Evolutionary conservation across 495 filamentous ascomycete genomes (phyloP), one percentile per base, ranked within the genome.

Genomic region (Xanthoparmelia taractica): DNA sequence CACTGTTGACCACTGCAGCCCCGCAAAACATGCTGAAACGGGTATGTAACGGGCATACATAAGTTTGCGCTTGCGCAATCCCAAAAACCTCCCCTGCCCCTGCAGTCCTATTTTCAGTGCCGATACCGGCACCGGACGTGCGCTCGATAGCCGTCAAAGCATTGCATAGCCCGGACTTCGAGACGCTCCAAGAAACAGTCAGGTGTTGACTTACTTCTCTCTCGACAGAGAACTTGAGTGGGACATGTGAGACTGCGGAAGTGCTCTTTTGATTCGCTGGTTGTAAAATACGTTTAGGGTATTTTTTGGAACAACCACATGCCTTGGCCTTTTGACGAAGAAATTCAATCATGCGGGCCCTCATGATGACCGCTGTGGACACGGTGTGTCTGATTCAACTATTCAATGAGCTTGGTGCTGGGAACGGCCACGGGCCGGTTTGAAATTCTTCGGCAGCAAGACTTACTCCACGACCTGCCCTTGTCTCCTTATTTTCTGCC

Each of bases 31-130:
- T 33, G 50, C 29, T 20, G 50, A 31, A 54, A 54, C 50, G 29
- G 29, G 50, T 54, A 54, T 33, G 27, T 54, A 54, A 54, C 50
- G 50, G 50, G 50, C 50, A n/a, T 54, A 33, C 50, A 54, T 33
- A 18, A 54, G 2, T 18, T 54, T 54, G 50, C 50, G 29, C 50
- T 54, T 54, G 50, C 50, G 50, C 50, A 54, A 54, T 33, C 5
- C 17, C 27, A 54, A 54, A 34, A 54, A 34, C 13, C 29, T 54
- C 20, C 27, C 10, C 17, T n/a, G 50, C 48, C 12, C 12, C 7
- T 52, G 25, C 27, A 52, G 25, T 34, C 29, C 17, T 52, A 18
- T 52, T n/a, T n/a, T 8, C 50, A 33, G 7, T 27, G 27, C 29
- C 20, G 17, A 20, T 4, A 18, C 50, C 33, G 17, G 29, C 20